Evolutionary conservation across 352 stramenopile genomes (phyloP).

Genomic region (Lagenidium giganteum): DNA sequence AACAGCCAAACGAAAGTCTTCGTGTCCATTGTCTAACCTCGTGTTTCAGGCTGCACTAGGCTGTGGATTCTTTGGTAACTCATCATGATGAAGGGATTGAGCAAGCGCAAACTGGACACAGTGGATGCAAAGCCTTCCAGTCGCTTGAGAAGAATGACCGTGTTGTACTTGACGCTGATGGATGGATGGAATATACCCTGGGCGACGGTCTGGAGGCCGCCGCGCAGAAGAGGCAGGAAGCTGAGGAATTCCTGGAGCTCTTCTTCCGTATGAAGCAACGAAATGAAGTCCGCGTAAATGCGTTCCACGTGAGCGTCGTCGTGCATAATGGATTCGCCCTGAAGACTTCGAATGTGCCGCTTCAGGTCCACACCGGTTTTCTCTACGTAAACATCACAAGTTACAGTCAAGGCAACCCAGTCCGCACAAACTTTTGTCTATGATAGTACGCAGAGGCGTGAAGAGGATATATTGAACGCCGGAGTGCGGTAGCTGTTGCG

Average conservation of each 20-base stretch:
- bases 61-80: conserved; percentile 81
- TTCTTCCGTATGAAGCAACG: conserved; percentile 61
- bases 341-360: conserved; percentile 72
- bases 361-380: conserved; percentile 78
- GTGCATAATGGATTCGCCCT: conserved; percentile 69
- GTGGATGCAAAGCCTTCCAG: conserved; percentile 78
- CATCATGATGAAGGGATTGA: conserved; percentile 83
- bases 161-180: conserved; percentile 88
- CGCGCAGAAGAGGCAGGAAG: conserved; percentile 68
- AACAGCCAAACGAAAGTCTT: conserved; percentile 11
- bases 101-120: conserved; percentile 46
- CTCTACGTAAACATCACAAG: conserved; percentile 54
- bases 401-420: conserved; percentile 39
- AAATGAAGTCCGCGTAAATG: conserved; percentile 80
- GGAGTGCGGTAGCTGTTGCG: conserved; percentile 36
- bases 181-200: conserved; percentile 84
- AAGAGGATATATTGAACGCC: conserved; percentile 86
- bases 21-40: conserved; percentile 22
- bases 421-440: conserved; percentile 6
- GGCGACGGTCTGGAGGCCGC: conserved; percentile 73
- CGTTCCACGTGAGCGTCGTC: conserved; percentile 74
- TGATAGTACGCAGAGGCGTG: conserved; percentile 35
- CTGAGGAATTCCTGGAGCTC: conserved; percentile 85
- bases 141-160: conserved; percentile 80
- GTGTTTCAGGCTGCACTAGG: conserved; percentile 57